Evolutionary conservation across 352 stramenopile species (phyloP), one percentile per base, ranked within the genome.

Genomic region (Blastocystis sp.): DNA sequence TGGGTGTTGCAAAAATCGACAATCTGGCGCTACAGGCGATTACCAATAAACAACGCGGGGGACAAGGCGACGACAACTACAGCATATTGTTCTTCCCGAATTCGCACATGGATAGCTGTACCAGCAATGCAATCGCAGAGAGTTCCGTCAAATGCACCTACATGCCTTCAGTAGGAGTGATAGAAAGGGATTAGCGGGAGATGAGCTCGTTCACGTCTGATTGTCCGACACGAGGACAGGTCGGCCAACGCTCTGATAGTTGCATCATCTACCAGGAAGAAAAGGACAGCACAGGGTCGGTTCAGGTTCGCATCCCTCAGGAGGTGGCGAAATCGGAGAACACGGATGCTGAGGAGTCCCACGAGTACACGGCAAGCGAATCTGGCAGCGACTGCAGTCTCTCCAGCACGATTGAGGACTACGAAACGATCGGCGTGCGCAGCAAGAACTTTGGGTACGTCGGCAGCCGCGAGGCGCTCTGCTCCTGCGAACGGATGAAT

Each of bases 391-490:
- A 81, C 61, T 46, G 69, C 69, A 32, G 69, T 72, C n/a, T n/a
- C n/a, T n/a, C n/a, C n/a, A n/a, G n/a, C n/a, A n/a, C 34, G 36
- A 73, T 51, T n/a, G 63, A 75, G 18, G 46, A 64, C 21, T 81
- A 63, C 40, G 69, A 59, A 9, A 64, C 14, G 32, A 24, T 81
- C 4, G 69, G 69, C 16, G 56, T 38, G 27, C 46, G 49, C 18
- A 81, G 69, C 53, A 81, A 81, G 27, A 81, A 32, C 29, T 81
- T 81, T 40, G 69, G 69, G 8, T 81, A 81, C 40, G 46, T 81
- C 0, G 44, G 40, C 7, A 81, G 44, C 34, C 42, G 29, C 21
- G 69, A 81, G n/a, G 40, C 42, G 16, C n/a, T 81, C 21, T 32
- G 16, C 27, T 81, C 69, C 0, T 42, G 24, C 16, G 69, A 81